Percentiles rank a stretch among this genome's conserved stretches.
Conservation (phyloP, 208 protist species). For the Jaenimonas drosophilae region DNA sequence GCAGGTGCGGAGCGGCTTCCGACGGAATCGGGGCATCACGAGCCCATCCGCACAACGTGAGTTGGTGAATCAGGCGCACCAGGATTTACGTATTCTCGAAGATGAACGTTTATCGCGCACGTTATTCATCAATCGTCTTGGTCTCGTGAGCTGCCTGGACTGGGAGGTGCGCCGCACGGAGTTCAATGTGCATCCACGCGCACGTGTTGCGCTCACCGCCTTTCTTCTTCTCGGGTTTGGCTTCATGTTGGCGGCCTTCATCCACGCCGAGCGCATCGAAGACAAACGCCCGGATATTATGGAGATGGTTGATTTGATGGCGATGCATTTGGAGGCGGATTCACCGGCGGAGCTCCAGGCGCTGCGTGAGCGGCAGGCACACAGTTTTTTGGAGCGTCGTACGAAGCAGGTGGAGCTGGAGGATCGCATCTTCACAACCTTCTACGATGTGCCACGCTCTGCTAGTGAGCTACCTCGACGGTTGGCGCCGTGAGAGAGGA, state of each 20-base stretch:
- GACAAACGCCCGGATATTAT: slow-evolving; percentile 53
- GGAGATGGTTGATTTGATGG: slow-evolving; percentile 74
- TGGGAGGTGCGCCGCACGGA: slow-evolving; percentile 83
- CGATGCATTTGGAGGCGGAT: slow-evolving; percentile 73
- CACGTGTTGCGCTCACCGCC: slow-evolving; percentile 30
- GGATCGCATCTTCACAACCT: slow-evolving; percentile 65
- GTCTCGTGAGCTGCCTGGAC: slow-evolving; percentile 83
- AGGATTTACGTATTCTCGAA: slow-evolving; percentile 74
- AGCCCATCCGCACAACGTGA: slow-evolving; percentile 74
- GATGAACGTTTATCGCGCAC: slow-evolving; percentile 80
- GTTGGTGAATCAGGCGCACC: slow-evolving; percentile 73
- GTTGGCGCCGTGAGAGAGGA: background rate
- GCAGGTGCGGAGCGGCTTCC: slow-evolving; percentile 71
- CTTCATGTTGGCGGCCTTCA: slow-evolving; percentile 16
- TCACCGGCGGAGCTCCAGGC: slow-evolving; percentile 42
- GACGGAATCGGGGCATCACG: slow-evolving; percentile 49
- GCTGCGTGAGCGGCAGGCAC: slow-evolving; percentile 49
- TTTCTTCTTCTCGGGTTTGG: slow-evolving; percentile 24
- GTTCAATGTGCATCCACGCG: slow-evolving; percentile 73
- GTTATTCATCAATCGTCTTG: slow-evolving; percentile 83
- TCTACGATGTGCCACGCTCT: slow-evolving; percentile 44
- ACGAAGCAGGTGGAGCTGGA: slow-evolving; percentile 49
- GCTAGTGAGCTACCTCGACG: background rate
- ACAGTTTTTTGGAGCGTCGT: slow-evolving; percentile 33
- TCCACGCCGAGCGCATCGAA: slow-evolving; percentile 42